A percentile compares a stretch with the other conserved stretches of the same genome.
These are phyloP conservation scores for Mortierella sp. DNA, from an alignment of 371 early-diverging fungal genomes.

Conservation along the genomic window DNA sequence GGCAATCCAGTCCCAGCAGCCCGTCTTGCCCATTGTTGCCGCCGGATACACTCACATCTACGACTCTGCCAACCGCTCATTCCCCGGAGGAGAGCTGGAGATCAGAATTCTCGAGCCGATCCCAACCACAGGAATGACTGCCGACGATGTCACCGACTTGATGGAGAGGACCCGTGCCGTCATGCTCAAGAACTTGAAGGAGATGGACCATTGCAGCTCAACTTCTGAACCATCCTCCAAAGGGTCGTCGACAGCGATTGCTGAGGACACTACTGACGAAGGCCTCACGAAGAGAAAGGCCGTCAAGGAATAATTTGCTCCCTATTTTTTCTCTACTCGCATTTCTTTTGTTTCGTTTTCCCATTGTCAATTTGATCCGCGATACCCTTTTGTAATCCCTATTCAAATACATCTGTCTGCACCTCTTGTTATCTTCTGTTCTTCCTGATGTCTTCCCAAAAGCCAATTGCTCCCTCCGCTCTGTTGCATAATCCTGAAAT, in stretches of 20 bases:
- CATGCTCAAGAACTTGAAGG: slow-evolving; percentile 79
- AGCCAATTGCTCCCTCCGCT: not conserved
- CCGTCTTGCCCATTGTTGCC: slow-evolving; percentile 92
- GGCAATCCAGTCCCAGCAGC: slow-evolving; percentile 88
- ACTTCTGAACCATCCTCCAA: not conserved
- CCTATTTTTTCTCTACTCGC: not conserved
- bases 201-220: slow-evolving; percentile 58
- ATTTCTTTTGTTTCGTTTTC: not conserved
- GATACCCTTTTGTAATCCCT: too few relatives aligned
- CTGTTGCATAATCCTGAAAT: not conserved
- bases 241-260: not conserved
- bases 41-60: slow-evolving; percentile 84
- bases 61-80: slow-evolving; percentile 68
- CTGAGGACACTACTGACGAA: not conserved
- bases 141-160: slow-evolving; percentile 76
- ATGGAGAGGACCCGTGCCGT: slow-evolving; percentile 71
- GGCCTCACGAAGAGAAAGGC: slow-evolving; percentile 36
- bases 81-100: slow-evolving; percentile 77
- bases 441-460: too few relatives aligned
- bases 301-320: slow-evolving; percentile 14
- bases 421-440: not conserved
- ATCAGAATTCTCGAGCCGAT: slow-evolving; percentile 88
- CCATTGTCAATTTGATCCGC: not conserved
- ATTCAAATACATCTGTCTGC: slow-evolving; percentile 6
- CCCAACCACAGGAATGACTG: slow-evolving; percentile 68